Evolutionary conservation across 2,329 filamentous ascomycete species (phyloP).

Genomic region (Tolypocladium paradoxum): DNA sequence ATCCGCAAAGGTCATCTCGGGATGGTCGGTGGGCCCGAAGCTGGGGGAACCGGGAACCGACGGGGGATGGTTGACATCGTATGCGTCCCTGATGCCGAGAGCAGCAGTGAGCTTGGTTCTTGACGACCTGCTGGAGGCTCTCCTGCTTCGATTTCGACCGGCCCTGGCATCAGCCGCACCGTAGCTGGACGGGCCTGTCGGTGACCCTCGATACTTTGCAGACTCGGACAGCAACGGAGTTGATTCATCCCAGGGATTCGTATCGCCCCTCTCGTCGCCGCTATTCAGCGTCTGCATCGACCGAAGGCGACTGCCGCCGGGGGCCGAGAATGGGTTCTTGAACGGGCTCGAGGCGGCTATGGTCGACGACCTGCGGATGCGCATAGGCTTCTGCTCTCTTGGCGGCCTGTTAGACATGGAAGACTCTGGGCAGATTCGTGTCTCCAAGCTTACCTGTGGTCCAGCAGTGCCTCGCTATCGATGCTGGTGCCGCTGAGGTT

Average conservation of each 20-base stretch:
- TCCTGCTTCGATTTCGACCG: conserved; percentile 28
- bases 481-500: conserved; percentile 76
- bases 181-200: conserved; percentile 23
- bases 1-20: conserved; percentile 53
- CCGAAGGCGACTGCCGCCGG: conserved; percentile 23
- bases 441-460: conserved; percentile 56
- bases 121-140: conserved; percentile 42
- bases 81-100: conserved; percentile 30
- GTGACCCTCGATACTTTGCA: conserved; percentile 10
- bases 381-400: conserved; percentile 50
- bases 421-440: neutral
- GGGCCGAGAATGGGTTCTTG: conserved; percentile 19
- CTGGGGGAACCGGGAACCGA: conserved; percentile 54
- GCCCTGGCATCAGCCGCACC: conserved; percentile 28
- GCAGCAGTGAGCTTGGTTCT: conserved; percentile 27
- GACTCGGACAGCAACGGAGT: conserved; percentile 41
- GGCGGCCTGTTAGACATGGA: neutral
- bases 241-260: conserved; percentile 34
- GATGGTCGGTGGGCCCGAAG: conserved; percentile 35
- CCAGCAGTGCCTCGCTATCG: conserved; percentile 77
- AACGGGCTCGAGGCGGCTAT: conserved; percentile 24
- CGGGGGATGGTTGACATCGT: conserved; percentile 59
- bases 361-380: conserved; percentile 50
- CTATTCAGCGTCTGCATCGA: conserved; percentile 24
- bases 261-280: conserved; percentile 37